A percentile compares a stretch with the other conserved stretches of the same genome.
Evolutionary conservation across 108 stramenopile species (phyloP).

Genomic region (Nitzschia putrida): DNA sequence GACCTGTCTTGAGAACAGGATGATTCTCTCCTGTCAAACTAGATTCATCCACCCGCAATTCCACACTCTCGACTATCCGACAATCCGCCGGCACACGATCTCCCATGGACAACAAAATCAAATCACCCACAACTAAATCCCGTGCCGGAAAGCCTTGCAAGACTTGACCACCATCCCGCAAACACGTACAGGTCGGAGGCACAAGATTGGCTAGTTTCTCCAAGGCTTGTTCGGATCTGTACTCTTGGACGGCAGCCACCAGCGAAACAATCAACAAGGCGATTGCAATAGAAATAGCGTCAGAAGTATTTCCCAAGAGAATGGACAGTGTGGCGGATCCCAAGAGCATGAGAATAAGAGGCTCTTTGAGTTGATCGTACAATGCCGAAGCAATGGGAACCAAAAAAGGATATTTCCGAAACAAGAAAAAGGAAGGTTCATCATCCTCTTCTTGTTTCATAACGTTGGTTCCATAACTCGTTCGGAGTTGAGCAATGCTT

Average conservation of each 20-base stretch:
- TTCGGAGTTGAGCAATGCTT: slow-evolving; percentile 41
- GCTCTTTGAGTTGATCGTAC: slow-evolving; percentile 89
- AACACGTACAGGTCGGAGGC: slow-evolving; percentile 82
- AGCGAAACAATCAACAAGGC: slow-evolving; percentile 90
- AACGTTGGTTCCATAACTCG: slow-evolving; percentile 58
- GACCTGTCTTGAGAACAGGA: slow-evolving; percentile 74
- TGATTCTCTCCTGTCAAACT: slow-evolving; percentile 91
- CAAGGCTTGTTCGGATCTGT: slow-evolving; percentile 85
- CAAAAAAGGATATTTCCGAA: slow-evolving; percentile 32
- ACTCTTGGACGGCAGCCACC: slow-evolving; percentile 96
- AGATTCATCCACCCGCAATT: slow-evolving; percentile 85
- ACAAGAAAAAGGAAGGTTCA: slow-evolving; percentile 15
- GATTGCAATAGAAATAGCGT: slow-evolving; percentile 90
- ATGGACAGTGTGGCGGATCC: slow-evolving; percentile 83
- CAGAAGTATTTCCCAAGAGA: slow-evolving; percentile 81
- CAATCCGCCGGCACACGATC: slow-evolving; percentile 95
- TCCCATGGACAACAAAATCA: slow-evolving; percentile 71
- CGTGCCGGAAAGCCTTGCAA: slow-evolving; percentile 70
- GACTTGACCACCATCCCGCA: slow-evolving; percentile 73
- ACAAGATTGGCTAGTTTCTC: slow-evolving; percentile 88
- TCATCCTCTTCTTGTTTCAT: slow-evolving; percentile 55
- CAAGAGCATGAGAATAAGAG: slow-evolving; percentile 91
- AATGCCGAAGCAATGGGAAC: slow-evolving; percentile 61
- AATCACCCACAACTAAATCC: slow-evolving; percentile 93
- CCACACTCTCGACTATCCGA: slow-evolving; percentile 79